These are phyloP conservation scores for Limnomonas spitsbergensis DNA, from an alignment of 139 green algal genomes.

Conservation along the genomic window DNA sequence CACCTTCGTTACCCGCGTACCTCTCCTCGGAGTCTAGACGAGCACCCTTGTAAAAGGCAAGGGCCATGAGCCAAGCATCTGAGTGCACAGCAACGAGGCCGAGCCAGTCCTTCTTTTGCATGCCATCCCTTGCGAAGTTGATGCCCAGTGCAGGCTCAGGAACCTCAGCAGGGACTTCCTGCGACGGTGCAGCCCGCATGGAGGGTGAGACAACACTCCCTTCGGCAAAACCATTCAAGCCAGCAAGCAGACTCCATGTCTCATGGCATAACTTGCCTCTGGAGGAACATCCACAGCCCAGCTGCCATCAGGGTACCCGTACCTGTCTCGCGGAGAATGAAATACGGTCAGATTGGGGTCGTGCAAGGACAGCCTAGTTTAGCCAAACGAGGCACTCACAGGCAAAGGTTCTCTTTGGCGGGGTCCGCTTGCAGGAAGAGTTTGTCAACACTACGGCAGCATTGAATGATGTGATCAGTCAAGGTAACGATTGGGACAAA, in stretches of 20 bases:
- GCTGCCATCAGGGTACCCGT: constrained; percentile 62
- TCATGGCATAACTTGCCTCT: constrained; percentile 33
- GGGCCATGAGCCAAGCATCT: constrained; percentile 86
- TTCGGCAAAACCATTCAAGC: constrained; percentile 28
- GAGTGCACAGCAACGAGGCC: constrained; percentile 91
- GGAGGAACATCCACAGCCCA: constrained; percentile 72
- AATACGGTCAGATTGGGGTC: background rate
- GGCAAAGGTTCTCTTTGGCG: constrained; percentile 32
- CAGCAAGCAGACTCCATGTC: background rate
- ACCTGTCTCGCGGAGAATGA: constrained; percentile 28
- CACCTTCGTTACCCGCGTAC: background rate
- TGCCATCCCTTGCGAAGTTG: constrained; percentile 59
- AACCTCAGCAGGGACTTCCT: constrained; percentile 91
- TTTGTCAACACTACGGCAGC: constrained; percentile 23
- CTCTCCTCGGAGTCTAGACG: constrained; percentile 66
- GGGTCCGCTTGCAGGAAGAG: constrained; percentile 22
- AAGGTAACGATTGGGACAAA: background rate
- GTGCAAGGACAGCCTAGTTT: background rate
- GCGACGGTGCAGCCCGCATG: constrained; percentile 60
- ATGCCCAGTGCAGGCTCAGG: constrained; percentile 74
- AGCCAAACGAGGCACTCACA: constrained; percentile 43
- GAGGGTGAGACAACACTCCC: constrained; percentile 69
- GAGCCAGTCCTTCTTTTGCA: constrained; percentile 80
- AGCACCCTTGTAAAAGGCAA: constrained; percentile 93
- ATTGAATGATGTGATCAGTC: background rate